These are phyloP conservation scores for Camellia sinensis DNA, from an alignment of 148 eudicot genomes.

Conservation along the genomic window DNA sequence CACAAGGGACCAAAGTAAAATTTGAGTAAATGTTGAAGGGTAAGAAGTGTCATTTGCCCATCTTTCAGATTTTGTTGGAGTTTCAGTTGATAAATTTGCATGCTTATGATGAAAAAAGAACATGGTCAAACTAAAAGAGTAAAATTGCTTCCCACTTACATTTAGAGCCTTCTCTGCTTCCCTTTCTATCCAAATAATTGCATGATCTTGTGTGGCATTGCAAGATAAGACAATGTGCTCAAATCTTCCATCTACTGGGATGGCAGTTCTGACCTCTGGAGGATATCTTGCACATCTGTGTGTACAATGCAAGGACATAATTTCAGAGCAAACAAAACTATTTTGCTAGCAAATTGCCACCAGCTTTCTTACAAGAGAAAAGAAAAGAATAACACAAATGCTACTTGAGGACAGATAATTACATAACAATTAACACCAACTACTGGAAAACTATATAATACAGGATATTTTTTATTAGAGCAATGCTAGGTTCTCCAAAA, in stretches of 20 bases:
- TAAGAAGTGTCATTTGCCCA: neutral
- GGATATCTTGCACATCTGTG: conserved; percentile 30
- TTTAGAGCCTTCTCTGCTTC: conserved; percentile 45
- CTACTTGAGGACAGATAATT: no score
- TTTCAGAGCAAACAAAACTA: conserved; percentile 4
- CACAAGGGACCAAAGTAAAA: neutral
- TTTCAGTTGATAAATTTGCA: neutral
- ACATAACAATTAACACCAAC: no score
- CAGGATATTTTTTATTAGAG: no score
- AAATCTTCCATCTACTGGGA: conserved; percentile 70
- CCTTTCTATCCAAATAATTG: conserved; percentile 75
- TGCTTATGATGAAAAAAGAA: neutral
- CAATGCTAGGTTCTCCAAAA: no score
- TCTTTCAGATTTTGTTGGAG: neutral
- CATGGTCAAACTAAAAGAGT: neutral
- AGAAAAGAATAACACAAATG: no score
- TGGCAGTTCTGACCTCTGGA: conserved; percentile 34
- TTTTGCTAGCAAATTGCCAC: neutral
- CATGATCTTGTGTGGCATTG: conserved; percentile 89
- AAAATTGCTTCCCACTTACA: conserved; percentile 14
- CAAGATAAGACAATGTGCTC: conserved; percentile 93
- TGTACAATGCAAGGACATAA: neutral
- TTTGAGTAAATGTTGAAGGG: neutral
- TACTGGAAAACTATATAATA: no score
- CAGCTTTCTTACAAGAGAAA: neutral